A percentile compares a stretch with the other conserved stretches of the same genome.
These are phyloP conservation scores for Lachancea sp. DNA, from an alignment of 805 yeast species.

Conservation along the genomic window DNA sequence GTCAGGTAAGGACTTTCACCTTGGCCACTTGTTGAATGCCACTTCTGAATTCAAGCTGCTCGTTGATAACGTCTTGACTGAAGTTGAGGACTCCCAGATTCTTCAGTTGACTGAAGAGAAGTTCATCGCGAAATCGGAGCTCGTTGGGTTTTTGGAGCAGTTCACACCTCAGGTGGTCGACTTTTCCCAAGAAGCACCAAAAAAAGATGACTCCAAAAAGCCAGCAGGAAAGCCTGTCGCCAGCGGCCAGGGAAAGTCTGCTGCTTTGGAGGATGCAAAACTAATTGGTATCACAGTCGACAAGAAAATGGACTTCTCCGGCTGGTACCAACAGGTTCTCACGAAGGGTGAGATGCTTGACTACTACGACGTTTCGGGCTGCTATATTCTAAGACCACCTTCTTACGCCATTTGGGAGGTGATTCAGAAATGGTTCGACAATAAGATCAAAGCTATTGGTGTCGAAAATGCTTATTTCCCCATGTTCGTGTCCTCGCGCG, in stretches of 20 bases:
- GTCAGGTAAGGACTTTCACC: constrained; percentile 28
- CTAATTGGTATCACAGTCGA: constrained; percentile 94
- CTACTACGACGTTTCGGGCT: constrained; percentile 97
- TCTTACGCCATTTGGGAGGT: constrained; percentile 93
- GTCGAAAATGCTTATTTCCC: constrained; percentile 97
- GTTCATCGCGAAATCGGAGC: constrained; percentile 24
- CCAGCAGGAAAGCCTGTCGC: constrained; percentile 25
- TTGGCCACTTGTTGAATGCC: constrained; percentile 36
- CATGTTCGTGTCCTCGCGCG: constrained; percentile 91
- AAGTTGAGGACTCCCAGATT: constrained; percentile 30
- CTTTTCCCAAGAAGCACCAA: constrained; percentile 35
- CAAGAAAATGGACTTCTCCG: constrained; percentile 84
- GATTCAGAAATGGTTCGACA: constrained; percentile 83
- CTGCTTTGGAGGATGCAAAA: constrained; percentile 76
- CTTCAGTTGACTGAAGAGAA: constrained; percentile 25
- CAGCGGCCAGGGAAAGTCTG: constrained; percentile 31
- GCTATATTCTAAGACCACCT: constrained; percentile 95
- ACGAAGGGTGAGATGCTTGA: constrained; percentile 98
- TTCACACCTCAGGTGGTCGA: constrained; percentile 48
- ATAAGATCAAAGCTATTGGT: constrained; percentile 74
- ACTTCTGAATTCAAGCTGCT: constrained; percentile 25
- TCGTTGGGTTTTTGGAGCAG: constrained; percentile 32
- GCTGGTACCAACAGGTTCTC: constrained; percentile 95
- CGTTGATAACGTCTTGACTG: constrained; percentile 33
- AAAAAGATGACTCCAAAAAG: constrained; percentile 31